Evolutionary conservation across 495 filamentous ascomycete species (phyloP).

Genomic region (Tuber melanosporum): DNA sequence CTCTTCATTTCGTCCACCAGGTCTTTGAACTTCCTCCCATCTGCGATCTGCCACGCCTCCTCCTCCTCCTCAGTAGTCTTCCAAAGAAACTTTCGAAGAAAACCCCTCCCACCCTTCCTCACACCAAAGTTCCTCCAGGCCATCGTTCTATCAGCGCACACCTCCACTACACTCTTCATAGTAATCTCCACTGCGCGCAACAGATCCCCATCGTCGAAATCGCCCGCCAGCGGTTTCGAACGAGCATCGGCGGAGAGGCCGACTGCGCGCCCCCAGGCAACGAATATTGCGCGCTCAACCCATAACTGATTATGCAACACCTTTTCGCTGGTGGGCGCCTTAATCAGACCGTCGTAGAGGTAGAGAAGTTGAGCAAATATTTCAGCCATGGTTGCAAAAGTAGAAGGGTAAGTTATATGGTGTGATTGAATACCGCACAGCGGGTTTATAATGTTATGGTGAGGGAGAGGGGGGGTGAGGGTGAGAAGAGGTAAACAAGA

Average conservation of each 20-base stretch:
- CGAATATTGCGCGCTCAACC: slow-evolving; percentile 1
- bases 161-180: slow-evolving; percentile 4
- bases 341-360: not conserved
- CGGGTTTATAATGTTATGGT: not conserved
- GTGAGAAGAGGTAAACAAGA: not conserved
- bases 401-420: not conserved
- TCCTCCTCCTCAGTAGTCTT: slow-evolving; percentile 1
- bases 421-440: not conserved
- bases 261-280: slow-evolving; percentile 3
- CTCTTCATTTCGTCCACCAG: not conserved
- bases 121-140: slow-evolving; percentile 4
- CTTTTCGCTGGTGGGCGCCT: not conserved
- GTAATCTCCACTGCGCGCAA: not conserved
- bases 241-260: slow-evolving; percentile 1
- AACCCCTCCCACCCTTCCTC: not conserved
- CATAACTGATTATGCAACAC: not conserved
- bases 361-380: slow-evolving; percentile 1
- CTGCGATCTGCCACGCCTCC: not conserved
- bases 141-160: not conserved
- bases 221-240: not conserved
- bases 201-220: slow-evolving; percentile 5
- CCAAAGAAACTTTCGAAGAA: not conserved
- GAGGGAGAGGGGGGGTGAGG: not conserved
- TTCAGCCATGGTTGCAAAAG: not conserved
- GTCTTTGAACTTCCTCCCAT: slow-evolving; percentile 9